Evolutionary conservation across 305 asterid species (phyloP).

Genomic region (Andrographis paniculata): DNA sequence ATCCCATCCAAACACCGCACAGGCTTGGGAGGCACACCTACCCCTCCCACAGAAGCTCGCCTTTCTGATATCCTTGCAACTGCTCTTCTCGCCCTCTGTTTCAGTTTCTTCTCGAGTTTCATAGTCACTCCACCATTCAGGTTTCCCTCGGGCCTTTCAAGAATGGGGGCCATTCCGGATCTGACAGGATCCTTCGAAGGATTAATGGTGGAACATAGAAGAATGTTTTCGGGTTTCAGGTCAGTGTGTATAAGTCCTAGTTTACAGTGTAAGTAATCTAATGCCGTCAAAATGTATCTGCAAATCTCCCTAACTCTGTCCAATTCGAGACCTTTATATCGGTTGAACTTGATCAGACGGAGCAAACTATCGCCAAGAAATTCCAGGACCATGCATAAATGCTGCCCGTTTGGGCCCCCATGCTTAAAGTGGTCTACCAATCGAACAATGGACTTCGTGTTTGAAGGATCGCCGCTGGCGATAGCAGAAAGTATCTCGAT

Average conservation of each 20-base stretch:
- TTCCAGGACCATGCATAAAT: slow-evolving; percentile 87
- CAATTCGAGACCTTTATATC: slow-evolving; percentile 70
- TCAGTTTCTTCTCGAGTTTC: slow-evolving; percentile 76
- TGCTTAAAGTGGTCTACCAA: slow-evolving; percentile 82
- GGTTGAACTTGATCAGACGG: slow-evolving; percentile 62
- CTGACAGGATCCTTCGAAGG: slow-evolving; percentile 80
- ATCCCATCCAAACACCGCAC: slow-evolving; percentile 68
- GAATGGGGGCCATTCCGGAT: slow-evolving; percentile 58
- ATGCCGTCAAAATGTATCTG: slow-evolving; percentile 77
- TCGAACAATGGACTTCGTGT: slow-evolving; percentile 50
- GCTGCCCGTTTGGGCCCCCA: slow-evolving; percentile 92
- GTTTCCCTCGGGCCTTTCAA: slow-evolving; percentile 76
- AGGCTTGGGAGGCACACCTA: slow-evolving; percentile 49
- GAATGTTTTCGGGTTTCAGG: slow-evolving; percentile 91
- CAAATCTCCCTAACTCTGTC: slow-evolving; percentile 80
- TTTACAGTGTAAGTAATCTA: slow-evolving; percentile 79
- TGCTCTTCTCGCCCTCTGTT: slow-evolving; percentile 88
- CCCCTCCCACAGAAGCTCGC: slow-evolving; percentile 56
- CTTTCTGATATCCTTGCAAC: slow-evolving; percentile 79
- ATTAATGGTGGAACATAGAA: slow-evolving; percentile 63
- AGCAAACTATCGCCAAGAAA: slow-evolving; percentile 92
- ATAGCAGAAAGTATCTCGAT: slow-evolving; percentile 78
- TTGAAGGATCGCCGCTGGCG: slow-evolving; percentile 60
- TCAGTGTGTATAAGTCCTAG: slow-evolving; percentile 79
- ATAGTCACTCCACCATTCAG: slow-evolving; percentile 46